phyloP scores from a whole-genome alignment of 2,329 filamentous ascomycete genomes.

The Fusarium verticillioides region DNA sequence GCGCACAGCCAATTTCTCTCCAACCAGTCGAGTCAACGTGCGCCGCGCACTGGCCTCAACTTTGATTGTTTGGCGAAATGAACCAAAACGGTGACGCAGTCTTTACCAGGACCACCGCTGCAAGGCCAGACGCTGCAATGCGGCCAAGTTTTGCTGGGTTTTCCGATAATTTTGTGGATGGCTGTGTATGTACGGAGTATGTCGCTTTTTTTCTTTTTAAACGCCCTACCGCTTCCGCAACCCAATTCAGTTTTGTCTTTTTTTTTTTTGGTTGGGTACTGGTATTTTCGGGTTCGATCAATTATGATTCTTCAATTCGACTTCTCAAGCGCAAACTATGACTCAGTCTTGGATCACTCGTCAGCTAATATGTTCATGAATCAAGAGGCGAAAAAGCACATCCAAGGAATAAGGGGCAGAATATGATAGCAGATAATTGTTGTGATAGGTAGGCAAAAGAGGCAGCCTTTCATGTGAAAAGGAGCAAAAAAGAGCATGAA shows the following conservation, averaged over 20 bases:
- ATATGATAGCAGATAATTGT: constrained; percentile 6
- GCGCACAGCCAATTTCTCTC: constrained; percentile 27
- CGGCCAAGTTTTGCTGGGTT: constrained; percentile 36
- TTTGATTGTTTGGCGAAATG: constrained; percentile 36
- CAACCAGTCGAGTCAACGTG: constrained; percentile 37
- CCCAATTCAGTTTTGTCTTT: constrained; percentile 29
- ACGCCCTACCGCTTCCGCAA: constrained; percentile 32
- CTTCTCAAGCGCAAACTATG: constrained; percentile 32
- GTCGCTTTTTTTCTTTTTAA: constrained; percentile 11
- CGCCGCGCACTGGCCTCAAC: constrained; percentile 36
- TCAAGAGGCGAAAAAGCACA: constrained; percentile 15
- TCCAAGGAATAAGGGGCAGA: constrained; percentile 26
- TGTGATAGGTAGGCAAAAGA: constrained; percentile 30
- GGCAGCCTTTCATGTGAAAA: constrained; percentile 37
- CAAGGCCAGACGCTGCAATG: constrained; percentile 33
- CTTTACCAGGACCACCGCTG: constrained; percentile 32
- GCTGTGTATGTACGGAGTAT: constrained; percentile 8
- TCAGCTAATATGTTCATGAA: constrained; percentile 20
- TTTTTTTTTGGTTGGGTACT: constrained; percentile 29
- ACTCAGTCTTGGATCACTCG: constrained; percentile 33
- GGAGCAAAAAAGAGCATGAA: constrained; percentile 34
- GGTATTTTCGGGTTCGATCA: constrained; percentile 28
- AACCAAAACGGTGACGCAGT: constrained; percentile 43
- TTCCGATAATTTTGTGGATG: constrained; percentile 21
- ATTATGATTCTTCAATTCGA: constrained; percentile 33